These are phyloP conservation scores for Sporothrix variecibatus DNA, from an alignment of 2,329 filamentous ascomycete species.

Conservation along the genomic window DNA sequence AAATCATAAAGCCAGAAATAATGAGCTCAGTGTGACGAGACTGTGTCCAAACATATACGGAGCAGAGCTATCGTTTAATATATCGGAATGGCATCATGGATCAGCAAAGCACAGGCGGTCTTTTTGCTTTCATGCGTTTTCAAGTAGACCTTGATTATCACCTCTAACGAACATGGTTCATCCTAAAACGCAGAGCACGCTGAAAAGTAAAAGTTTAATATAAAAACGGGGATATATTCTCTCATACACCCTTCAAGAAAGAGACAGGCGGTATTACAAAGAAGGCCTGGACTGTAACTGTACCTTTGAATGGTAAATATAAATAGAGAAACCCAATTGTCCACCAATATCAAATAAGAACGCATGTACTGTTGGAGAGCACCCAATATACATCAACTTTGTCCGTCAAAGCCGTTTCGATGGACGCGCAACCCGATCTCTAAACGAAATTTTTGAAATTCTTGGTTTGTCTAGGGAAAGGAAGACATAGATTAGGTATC, in stretches of 20 bases:
- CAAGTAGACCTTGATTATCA: neutral
- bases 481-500: no score
- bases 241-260: neutral
- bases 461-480: no score
- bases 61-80: neutral
- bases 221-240: neutral
- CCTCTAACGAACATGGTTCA: neutral
- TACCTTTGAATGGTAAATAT: neutral
- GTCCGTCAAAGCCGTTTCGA: constrained; percentile 4
- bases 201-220: neutral
- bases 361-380: neutral
- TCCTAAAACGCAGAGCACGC: neutral
- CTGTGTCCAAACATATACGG: no score
- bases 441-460: no score
- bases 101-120: neutral
- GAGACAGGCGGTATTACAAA: neutral
- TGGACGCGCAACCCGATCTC: neutral
- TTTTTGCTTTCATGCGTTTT: neutral
- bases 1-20: neutral
- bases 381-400: constrained; percentile 2
- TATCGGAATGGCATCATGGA: neutral
- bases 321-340: neutral
- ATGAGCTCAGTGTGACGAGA: no score
- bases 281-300: neutral
- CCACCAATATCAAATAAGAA: neutral